These are phyloP conservation scores for Rheum nobile DNA, from an alignment of 148 eudicot genomes.

Conservation along the genomic window DNA sequence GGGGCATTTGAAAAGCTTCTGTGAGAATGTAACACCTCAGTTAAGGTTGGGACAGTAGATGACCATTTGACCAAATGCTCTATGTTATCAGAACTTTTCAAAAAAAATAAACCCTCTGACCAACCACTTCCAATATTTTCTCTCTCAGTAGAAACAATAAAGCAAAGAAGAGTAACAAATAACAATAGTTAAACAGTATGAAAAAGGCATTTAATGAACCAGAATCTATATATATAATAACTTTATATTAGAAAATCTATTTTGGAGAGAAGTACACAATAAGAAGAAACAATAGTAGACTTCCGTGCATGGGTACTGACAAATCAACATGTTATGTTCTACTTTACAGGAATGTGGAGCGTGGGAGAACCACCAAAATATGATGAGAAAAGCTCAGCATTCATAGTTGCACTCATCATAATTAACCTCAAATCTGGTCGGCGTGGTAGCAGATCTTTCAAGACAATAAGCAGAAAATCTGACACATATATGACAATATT, in stretches of 20 bases:
- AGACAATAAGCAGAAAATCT: constrained; percentile 96
- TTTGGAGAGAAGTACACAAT: no score
- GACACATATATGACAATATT: constrained; percentile 21
- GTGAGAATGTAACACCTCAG: background rate
- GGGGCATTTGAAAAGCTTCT: background rate
- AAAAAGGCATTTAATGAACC: no score
- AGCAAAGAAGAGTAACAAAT: background rate
- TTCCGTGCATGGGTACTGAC: background rate
- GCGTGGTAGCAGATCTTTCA: constrained; percentile 86
- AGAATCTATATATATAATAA: no score
- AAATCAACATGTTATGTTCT: background rate
- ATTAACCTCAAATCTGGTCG: constrained; percentile 87
- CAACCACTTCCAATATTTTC: background rate
- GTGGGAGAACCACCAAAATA: constrained; percentile 90
- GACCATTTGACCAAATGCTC: background rate
- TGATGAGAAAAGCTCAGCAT: constrained; percentile 91
- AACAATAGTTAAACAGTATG: no score
- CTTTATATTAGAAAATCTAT: no score
- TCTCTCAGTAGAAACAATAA: background rate
- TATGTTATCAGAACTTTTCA: background rate
- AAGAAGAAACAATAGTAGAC: background rate
- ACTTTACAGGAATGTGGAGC: constrained; percentile 97
- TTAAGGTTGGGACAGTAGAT: background rate
- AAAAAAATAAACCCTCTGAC: background rate
- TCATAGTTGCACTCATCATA: constrained; percentile 93